A percentile compares a stretch with the other conserved stretches of the same genome.
Evolutionary conservation across 345 rosid species (phyloP).

Genomic region (Eucalyptus urophylla): DNA sequence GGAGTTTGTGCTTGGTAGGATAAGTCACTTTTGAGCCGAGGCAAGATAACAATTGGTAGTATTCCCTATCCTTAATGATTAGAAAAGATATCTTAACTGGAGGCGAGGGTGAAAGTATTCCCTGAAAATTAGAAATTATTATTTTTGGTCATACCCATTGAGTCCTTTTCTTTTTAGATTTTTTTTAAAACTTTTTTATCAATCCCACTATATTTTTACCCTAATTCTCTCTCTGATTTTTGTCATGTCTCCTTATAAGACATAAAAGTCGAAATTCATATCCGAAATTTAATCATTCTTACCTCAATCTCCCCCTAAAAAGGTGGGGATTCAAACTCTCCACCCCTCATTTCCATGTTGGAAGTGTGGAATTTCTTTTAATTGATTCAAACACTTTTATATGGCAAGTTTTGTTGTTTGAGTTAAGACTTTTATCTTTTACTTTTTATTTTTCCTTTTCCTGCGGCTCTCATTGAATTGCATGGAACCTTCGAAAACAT

Average conservation of each 20-base stretch:
- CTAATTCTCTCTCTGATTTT: rapidly evolving
- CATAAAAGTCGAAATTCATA: rapidly evolving
- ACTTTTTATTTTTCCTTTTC: neutral
- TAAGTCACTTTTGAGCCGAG: neutral
- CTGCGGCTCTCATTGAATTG: neutral
- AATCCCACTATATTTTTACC: rapidly evolving
- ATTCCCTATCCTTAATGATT: rapidly evolving
- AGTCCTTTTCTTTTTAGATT: neutral
- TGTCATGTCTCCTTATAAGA: too few species aligned
- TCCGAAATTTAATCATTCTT: rapidly evolving
- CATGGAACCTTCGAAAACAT: neutral
- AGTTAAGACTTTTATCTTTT: neutral
- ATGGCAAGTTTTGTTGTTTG: rapidly evolving
- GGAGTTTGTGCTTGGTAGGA: neutral
- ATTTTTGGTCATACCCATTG: neutral
- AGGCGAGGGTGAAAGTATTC: rapidly evolving
- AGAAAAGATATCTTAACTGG: neutral
- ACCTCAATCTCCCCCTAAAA: rapidly evolving
- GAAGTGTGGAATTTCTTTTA: neutral
- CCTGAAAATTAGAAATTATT: rapidly evolving
- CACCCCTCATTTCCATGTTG: rapidly evolving
- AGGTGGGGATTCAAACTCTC: rapidly evolving
- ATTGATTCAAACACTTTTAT: neutral
- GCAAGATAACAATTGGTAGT: neutral
- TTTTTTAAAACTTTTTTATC: too few species aligned